These are phyloP conservation scores for Symmetrospora coprosmae DNA, from an alignment of 768 basidiomycete species.

Conservation along the genomic window DNA sequence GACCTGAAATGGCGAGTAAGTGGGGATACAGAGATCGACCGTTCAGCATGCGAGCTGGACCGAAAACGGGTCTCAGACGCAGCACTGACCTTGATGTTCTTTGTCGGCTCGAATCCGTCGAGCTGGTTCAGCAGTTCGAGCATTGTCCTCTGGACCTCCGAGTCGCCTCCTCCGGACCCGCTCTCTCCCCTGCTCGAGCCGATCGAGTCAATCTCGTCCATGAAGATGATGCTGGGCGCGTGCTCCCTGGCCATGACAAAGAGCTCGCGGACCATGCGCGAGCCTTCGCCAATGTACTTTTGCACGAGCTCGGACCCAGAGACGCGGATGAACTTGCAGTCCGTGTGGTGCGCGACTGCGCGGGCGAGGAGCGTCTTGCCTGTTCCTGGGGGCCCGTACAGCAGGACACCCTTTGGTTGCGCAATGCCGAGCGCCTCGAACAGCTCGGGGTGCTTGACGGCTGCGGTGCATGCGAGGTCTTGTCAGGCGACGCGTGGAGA, in stretches of 20 bases:
- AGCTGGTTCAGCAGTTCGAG: constrained; percentile 74
- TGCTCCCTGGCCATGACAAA: constrained; percentile 98
- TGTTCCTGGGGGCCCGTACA: constrained; percentile 92
- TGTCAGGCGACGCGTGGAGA: neutral
- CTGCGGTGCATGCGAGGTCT: constrained; percentile 33
- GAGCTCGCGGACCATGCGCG: constrained; percentile 87
- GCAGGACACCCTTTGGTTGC: constrained; percentile 86
- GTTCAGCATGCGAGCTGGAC: neutral
- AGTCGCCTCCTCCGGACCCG: constrained; percentile 58
- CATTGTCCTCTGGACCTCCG: constrained; percentile 82
- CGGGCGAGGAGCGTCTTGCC: constrained; percentile 90
- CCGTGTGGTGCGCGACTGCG: constrained; percentile 92
- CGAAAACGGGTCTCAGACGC: neutral
- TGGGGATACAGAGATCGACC: neutral
- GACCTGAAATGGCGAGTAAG: constrained; percentile 44
- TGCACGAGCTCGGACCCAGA: constrained; percentile 87
- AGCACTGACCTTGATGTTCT: constrained; percentile 54
- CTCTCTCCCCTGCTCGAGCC: constrained; percentile 77
- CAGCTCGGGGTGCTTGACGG: constrained; percentile 92
- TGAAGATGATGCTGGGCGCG: constrained; percentile 95
- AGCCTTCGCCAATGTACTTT: constrained; percentile 96
- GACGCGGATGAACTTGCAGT: constrained; percentile 94
- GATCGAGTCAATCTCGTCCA: constrained; percentile 98
- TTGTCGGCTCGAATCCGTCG: constrained; percentile 70
- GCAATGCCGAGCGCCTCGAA: constrained; percentile 94